phyloP scores from a whole-genome alignment of 2,329 filamentous ascomycete species.

The Pseudogymnoascus sp. region DNA sequence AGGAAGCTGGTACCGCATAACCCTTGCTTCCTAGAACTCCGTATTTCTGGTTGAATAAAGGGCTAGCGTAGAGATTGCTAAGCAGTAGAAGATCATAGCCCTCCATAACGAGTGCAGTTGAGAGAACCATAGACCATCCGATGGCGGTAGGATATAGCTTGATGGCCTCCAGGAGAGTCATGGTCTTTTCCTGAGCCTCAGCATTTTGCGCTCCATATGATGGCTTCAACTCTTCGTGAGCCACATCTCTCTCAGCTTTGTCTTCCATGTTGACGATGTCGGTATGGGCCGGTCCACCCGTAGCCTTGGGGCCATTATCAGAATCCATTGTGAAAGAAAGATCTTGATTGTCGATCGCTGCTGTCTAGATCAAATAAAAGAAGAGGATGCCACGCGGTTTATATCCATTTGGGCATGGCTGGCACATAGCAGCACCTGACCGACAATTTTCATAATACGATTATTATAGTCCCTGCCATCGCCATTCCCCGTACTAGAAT shows the following conservation, averaged over 20 bases:
- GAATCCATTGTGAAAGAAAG: neutral
- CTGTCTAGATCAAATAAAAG: neutral
- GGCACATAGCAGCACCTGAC: neutral
- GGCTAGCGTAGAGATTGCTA: conserved; percentile 31
- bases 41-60: conserved; percentile 26
- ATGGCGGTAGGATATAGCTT: conserved; percentile 45
- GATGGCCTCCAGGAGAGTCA: conserved; percentile 42
- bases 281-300: neutral
- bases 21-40: conserved; percentile 25
- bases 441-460: neutral
- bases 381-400: neutral
- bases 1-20: conserved; percentile 36
- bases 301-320: neutral
- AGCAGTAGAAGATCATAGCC: conserved; percentile 34
- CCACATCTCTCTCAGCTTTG: neutral
- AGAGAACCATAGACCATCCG: conserved; percentile 31
- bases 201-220: conserved; percentile 16
- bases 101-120: conserved; percentile 34
- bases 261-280: neutral
- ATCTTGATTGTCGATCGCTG: neutral
- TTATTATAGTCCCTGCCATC: neutral
- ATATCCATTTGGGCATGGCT: neutral
- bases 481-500: neutral
- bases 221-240: neutral
- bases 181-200: conserved; percentile 43